phyloP scores from a whole-genome alignment of 305 asterid genomes.

The Solanum aculeatissimum region DNA sequence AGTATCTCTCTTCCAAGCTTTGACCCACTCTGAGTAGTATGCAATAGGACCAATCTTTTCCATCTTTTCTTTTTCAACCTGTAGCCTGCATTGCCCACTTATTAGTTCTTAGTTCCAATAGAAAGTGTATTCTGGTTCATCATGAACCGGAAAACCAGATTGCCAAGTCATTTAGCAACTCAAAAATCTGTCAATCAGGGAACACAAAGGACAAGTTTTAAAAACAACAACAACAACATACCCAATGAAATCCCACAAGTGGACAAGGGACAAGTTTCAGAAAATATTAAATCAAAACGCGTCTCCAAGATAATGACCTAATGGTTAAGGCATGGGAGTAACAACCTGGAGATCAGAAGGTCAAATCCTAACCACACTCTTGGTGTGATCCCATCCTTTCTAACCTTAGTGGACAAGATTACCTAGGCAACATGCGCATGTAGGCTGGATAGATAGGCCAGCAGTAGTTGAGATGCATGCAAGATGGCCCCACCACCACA shows the following conservation, averaged over 20 bases:
- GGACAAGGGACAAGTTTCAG: background rate
- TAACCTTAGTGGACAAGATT: background rate
- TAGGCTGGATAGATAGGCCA: background rate
- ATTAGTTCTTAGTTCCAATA: conserved; percentile 5
- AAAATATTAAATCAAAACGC: background rate
- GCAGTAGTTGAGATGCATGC: background rate
- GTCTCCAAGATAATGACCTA: background rate
- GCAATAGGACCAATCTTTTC: conserved; percentile 68
- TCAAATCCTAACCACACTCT: background rate
- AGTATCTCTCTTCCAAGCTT: conserved; percentile 83
- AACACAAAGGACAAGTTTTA: background rate
- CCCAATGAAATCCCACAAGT: too few species aligned
- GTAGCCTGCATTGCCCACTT: conserved; percentile 43
- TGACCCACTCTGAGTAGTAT: conserved; percentile 89
- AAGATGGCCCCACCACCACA: background rate
- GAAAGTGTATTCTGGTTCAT: background rate
- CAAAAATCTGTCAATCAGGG: background rate
- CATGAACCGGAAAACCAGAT: background rate
- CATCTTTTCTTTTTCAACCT: conserved; percentile 60
- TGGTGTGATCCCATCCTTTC: background rate
- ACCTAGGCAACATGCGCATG: background rate
- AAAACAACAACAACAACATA: background rate
- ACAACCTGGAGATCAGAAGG: background rate
- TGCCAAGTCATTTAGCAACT: background rate
- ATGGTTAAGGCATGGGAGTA: background rate